Conservation (phyloP, 176 grass and related monocot genomes). For the Phoenix dactylifera region DNA sequence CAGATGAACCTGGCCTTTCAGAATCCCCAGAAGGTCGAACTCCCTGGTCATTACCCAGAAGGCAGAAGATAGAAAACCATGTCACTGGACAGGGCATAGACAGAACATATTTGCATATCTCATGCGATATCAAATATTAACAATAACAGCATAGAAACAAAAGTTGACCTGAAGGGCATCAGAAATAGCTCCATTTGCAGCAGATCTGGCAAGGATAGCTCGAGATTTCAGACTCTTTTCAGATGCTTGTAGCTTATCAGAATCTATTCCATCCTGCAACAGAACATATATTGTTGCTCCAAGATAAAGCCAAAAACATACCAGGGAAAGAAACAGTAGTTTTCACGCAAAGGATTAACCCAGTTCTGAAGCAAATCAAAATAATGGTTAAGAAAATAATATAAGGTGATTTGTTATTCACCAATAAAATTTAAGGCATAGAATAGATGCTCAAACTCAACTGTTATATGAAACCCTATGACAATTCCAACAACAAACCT, state of each 20-base stretch:
- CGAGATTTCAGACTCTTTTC: constrained; percentile 68
- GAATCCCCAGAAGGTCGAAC: constrained; percentile 48
- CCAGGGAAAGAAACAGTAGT: too few relatives aligned
- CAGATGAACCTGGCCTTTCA: constrained; percentile 77
- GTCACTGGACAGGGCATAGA: not conserved
- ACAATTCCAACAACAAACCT: too few relatives aligned
- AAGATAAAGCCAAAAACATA: too few relatives aligned
- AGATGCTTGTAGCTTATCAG: constrained; percentile 48
- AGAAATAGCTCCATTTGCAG: constrained; percentile 69
- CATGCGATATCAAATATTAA: not conserved
- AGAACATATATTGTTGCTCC: not conserved
- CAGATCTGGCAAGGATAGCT: constrained; percentile 54
- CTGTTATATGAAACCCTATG: too few relatives aligned
- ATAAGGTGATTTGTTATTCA: too few relatives aligned
- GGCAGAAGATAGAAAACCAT: not conserved
- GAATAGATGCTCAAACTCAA: too few relatives aligned
- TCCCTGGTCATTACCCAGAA: constrained; percentile 32
- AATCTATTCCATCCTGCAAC: constrained; percentile 68
- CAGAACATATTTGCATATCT: too few relatives aligned
- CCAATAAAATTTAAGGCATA: too few relatives aligned
- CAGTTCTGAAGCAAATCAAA: too few relatives aligned
- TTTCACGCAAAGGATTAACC: too few relatives aligned
- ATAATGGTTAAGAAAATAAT: too few relatives aligned
- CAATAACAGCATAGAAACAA: constrained; percentile 7
- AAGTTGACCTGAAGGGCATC: constrained; percentile 68